Percentiles rank a stretch among this genome's conserved stretches.
These are phyloP conservation scores for Myrica gale DNA, from an alignment of 306 rosid genomes.

Conservation along the genomic window DNA sequence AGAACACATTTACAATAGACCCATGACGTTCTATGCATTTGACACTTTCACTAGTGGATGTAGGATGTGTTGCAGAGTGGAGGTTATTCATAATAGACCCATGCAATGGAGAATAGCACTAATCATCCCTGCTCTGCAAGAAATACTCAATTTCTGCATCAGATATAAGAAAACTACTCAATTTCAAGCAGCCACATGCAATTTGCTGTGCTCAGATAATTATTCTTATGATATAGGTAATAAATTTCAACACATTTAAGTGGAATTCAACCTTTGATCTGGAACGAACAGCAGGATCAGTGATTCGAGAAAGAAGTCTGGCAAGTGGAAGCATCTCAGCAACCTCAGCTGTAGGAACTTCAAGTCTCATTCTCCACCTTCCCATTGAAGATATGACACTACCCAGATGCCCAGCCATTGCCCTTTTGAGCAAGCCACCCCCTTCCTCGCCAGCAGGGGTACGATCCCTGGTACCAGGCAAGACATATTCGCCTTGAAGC, in stretches of 20 bases:
- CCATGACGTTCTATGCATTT: not conserved
- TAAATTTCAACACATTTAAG: conserved; percentile 25
- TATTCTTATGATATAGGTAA: conserved; percentile 2
- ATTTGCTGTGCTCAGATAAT: conserved; percentile 17
- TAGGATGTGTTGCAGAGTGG: not conserved
- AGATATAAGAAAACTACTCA: conserved; percentile 15
- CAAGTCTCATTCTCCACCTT: conserved; percentile 96
- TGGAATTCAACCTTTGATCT: conserved; percentile 79
- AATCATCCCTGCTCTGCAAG: not conserved
- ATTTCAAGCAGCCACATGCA: conserved; percentile 14
- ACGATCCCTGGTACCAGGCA: conserved; percentile 71
- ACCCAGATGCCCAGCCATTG: conserved; percentile 70
- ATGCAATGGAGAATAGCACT: not conserved
- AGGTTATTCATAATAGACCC: not conserved
- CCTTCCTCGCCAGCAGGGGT: conserved; percentile 50
- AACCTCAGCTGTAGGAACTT: conserved; percentile 79
- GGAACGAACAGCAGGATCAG: conserved; percentile 78
- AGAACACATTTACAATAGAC: not conserved
- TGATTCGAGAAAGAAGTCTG: conserved; percentile 78
- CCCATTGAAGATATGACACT: conserved; percentile 94
- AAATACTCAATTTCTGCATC: not conserved
- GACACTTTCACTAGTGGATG: not conserved
- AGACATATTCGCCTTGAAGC: conserved; percentile 95
- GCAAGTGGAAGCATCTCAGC: conserved; percentile 99
- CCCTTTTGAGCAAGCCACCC: conserved; percentile 49